Conservation (phyloP, 495 filamentous ascomycete species). For the Chaetomium fimeti region DNA sequence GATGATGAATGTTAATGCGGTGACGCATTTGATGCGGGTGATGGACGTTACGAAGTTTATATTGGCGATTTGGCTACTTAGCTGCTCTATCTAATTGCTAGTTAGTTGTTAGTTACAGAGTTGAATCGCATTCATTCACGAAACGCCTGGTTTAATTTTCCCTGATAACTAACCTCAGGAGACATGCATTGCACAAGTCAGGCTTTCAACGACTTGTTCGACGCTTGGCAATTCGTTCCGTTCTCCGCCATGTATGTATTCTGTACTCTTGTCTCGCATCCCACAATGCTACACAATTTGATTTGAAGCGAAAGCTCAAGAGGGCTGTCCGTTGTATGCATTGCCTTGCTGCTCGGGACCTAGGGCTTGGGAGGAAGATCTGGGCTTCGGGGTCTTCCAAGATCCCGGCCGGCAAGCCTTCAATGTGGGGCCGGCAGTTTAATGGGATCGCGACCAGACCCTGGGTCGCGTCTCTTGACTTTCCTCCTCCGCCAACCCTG, state of each 20-base stretch:
- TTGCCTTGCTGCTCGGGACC: too few species aligned
- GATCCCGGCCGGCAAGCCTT: background rate
- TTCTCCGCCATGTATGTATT: too few species aligned
- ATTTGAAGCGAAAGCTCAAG: too few species aligned
- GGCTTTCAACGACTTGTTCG: too few species aligned
- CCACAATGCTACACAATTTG: too few species aligned
- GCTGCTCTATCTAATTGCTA: conserved; percentile 4
- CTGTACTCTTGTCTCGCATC: too few species aligned
- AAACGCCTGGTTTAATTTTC: too few species aligned
- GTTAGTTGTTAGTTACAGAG: background rate
- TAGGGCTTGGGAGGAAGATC: too few species aligned
- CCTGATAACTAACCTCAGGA: too few species aligned
- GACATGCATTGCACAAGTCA: too few species aligned
- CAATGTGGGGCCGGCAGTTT: background rate
- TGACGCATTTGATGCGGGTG: conserved; percentile 1
- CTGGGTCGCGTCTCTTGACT: conserved; percentile 1
- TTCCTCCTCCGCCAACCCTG: background rate
- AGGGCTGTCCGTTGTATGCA: too few species aligned
- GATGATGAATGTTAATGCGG: conserved; percentile 13
- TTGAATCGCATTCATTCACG: background rate
- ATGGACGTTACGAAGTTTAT: background rate
- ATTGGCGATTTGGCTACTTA: background rate
- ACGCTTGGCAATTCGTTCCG: too few species aligned
- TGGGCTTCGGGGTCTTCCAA: background rate
- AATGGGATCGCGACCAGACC: background rate